Base-by-base conservation (phyloP, 257 asterid genomes). In the Penstemon davidsonii region DNA sequence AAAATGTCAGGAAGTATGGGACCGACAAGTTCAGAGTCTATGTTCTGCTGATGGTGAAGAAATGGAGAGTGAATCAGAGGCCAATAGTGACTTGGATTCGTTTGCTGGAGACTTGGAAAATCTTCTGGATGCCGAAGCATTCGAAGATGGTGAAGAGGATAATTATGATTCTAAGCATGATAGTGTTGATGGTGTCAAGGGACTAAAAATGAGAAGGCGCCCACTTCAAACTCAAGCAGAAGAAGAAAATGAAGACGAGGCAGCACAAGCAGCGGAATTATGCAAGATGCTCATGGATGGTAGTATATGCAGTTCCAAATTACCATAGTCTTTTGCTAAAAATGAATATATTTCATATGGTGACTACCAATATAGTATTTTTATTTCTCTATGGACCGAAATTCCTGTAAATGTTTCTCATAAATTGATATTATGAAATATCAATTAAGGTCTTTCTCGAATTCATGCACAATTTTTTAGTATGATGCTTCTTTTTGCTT, bases 231-330 rank as follows among this genome's bases (percentile, higher is more conserved):
- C 99, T 50, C 99, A 80, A 79, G 91, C 82, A 39, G 95, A 87
- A 72, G 97, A 92, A 78, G 95, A 91, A 75, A 86, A 82, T 43
- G 99, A 91, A 85, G 97, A 94, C 53, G 97, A 94, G 87, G 96
- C 87, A 12, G 99, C 96, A 69, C 97, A 91, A 85, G 96, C 96
- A 33, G 93, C 90, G 15, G 99, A 94, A 75, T 77, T 91, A 72
- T 88, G 99, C 96, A 85, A 86, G 81, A 88, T 94, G 89, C 96
- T 91, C 67, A 86, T 94, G 97, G 99, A 94, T 78, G 97, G 99
- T 94, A 87, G 49, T 54, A 12, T 66, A n/a, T 43, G 41, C 37
- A 10, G 55, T 51, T 76, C 50, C 57, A 52, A 61, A 54, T 60
- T 81, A 51, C 33, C 55, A 43, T 36, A 4, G 11, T 55, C 39